Evolutionary conservation across 495 filamentous ascomycete species (phyloP).

Genomic region (Trichoderma orchidacearum): DNA sequence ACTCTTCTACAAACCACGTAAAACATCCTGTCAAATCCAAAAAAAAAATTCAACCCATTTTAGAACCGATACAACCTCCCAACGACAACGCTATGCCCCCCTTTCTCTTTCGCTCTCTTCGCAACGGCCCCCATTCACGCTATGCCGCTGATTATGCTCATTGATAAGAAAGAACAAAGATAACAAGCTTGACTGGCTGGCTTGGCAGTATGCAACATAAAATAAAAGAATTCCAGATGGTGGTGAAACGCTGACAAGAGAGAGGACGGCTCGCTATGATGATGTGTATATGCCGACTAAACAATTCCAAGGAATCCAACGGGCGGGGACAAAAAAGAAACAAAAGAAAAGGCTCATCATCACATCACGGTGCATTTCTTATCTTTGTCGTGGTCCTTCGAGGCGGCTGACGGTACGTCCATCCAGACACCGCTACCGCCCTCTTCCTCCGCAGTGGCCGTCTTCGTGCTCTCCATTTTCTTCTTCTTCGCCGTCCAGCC

Average conservation of each 20-base stretch:
- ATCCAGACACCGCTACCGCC: slow-evolving; percentile 30
- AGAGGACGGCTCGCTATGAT: too few species aligned
- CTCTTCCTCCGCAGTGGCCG: slow-evolving; percentile 11
- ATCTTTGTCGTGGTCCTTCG: slow-evolving; percentile 13
- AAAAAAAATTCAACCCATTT: too few species aligned
- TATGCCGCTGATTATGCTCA: not conserved
- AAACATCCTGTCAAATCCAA: too few species aligned
- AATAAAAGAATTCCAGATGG: too few species aligned
- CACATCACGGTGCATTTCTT: slow-evolving; percentile 44
- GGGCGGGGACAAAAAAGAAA: too few species aligned
- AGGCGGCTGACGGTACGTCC: slow-evolving; percentile 20
- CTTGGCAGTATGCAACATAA: not conserved
- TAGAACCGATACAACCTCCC: too few species aligned
- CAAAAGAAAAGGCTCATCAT: slow-evolving; percentile 1
- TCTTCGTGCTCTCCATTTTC: slow-evolving; percentile 10
- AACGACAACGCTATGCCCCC: too few species aligned
- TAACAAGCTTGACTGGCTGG: not conserved
- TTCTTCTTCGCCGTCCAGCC: slow-evolving; percentile 33
- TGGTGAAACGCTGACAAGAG: too few species aligned
- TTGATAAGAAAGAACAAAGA: not conserved
- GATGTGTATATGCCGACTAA: too few species aligned
- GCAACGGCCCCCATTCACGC: not conserved
- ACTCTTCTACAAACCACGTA: too few species aligned
- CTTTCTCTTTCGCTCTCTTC: not conserved
- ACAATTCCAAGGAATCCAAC: too few species aligned